A percentile compares a stretch with the other conserved stretches of the same genome.
Conservation (phyloP, 192 early-diverging fungal species). For the Linnemannia elongata region DNA sequence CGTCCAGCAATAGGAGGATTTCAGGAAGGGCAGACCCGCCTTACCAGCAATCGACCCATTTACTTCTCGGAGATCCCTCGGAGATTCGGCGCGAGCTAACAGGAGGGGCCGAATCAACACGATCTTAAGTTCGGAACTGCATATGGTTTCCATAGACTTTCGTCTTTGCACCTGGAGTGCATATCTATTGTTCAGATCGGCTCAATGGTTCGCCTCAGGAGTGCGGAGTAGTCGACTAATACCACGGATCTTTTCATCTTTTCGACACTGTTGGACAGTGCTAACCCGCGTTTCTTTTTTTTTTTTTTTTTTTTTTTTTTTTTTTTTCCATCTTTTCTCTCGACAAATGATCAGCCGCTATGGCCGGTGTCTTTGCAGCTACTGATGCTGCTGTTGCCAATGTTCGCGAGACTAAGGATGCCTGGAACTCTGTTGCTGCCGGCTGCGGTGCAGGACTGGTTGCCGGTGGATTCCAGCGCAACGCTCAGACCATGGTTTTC, state of each 20-base stretch:
- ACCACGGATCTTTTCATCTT: not conserved
- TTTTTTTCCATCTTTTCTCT: not conserved
- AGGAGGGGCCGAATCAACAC: not conserved
- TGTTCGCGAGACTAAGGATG: constrained; percentile 77
- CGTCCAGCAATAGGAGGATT: not conserved
- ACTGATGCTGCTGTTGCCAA: constrained; percentile 70
- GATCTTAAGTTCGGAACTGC: not conserved
- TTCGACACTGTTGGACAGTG: not conserved
- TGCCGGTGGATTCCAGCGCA: constrained; percentile 73
- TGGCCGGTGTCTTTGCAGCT: constrained; percentile 84
- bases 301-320: not conserved
- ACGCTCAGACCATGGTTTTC: constrained; percentile 70
- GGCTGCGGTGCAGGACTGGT: constrained; percentile 81
- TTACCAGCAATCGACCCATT: not conserved
- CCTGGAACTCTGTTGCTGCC: constrained; percentile 76
- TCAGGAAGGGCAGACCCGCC: not conserved
- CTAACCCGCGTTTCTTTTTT: not conserved
- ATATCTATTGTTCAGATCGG: not conserved
- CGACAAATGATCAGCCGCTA: constrained; percentile 67
- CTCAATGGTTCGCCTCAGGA: not conserved
- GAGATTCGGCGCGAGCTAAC: not conserved
- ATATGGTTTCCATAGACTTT: not conserved
- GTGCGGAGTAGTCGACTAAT: not conserved
- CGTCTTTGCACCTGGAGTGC: not conserved
- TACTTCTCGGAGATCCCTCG: constrained; percentile 19